Base-by-base conservation (phyloP, 208 protist species). In the Dictyostelium gargantuum region DNA sequence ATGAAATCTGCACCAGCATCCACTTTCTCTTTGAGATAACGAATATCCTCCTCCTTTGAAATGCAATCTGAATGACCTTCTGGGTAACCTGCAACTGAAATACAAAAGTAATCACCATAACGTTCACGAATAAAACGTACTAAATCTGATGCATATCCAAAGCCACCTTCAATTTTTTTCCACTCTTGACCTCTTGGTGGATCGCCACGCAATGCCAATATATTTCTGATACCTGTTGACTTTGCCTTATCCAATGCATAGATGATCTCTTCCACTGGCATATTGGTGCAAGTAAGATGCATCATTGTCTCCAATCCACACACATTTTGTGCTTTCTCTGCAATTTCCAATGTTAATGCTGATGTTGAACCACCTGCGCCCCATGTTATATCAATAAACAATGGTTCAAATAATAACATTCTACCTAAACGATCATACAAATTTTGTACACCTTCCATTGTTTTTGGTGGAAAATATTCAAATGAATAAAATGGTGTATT, bases 331-430 rank as follows among this genome's bases (percentile, higher is more conserved):
- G 95, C 91, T 95, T 58, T 96, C 42, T 66, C 91, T 96, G 61
- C 93, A 54, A 99, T 96, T 76, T 98, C 97, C 19, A 98, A 94
- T 1, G 97, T 98, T 13, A 96, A 95, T 23, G 97, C 96, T 2
- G 94, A 91, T 21, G 98, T 99, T 79, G 81, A 94, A 79, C 98
- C 98, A 76, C 98, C 98, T 40, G 98, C 98, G 38, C 98, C 98
- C 98, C 98, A 99, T 35, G 99, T 99, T 38, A 99, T 95, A 93
- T 99, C 98, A n/a, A 98, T 92, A 89, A 99, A 99, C 23, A 98
- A 75, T 35, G 98, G 98, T 56, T 95, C 93, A 76, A 97, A 92
- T 74, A 93, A 46, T 15, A 96, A 94, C 95, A 99, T 98, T 42
- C 95, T 94, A 44, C 98, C 97, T 29, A 98, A 46, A 72, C 95